Percentiles rank a stretch among this genome's conserved stretches.
Evolutionary conservation across 2,329 filamentous ascomycete genomes (phyloP).

Genomic region (Aspergillus eucalypticola): DNA sequence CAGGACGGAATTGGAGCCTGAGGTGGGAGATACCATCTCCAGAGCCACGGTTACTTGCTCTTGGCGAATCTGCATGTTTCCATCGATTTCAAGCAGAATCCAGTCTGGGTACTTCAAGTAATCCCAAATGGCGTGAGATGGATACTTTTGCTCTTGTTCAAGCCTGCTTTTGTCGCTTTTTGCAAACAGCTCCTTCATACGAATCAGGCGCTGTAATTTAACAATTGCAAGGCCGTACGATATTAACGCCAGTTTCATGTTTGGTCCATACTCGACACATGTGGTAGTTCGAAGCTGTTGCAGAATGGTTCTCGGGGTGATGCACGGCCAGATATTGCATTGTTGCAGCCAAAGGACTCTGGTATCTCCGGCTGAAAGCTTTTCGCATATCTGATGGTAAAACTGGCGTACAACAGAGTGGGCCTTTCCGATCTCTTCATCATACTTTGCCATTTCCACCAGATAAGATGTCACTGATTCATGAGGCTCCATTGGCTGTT

Average conservation of each 20-base stretch:
- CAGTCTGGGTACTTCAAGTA: slow-evolving; percentile 60
- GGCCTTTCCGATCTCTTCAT: slow-evolving; percentile 24
- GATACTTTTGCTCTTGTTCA: no score
- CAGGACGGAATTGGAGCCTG: slow-evolving; percentile 58
- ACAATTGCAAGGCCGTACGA: slow-evolving; percentile 44
- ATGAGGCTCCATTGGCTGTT: not conserved
- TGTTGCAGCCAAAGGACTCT: slow-evolving; percentile 42
- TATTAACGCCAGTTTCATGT: slow-evolving; percentile 42
- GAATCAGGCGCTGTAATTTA: slow-evolving; percentile 45
- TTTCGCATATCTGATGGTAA: slow-evolving; percentile 18
- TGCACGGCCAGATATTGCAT: slow-evolving; percentile 44
- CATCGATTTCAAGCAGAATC: slow-evolving; percentile 67
- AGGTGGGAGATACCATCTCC: slow-evolving; percentile 59
- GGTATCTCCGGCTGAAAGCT: slow-evolving; percentile 28
- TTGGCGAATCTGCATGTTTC: slow-evolving; percentile 61
- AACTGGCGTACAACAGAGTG: slow-evolving; percentile 17
- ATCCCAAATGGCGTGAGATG: slow-evolving; percentile 38
- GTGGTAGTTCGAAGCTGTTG: slow-evolving; percentile 44
- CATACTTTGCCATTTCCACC: not conserved
- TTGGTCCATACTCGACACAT: slow-evolving; percentile 27
- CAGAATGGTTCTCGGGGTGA: slow-evolving; percentile 45
- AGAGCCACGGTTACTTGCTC: slow-evolving; percentile 64
- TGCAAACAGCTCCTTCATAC: slow-evolving; percentile 42
- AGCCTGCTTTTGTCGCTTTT: slow-evolving; percentile 35
- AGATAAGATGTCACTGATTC: not conserved